Evolutionary conservation across 2,329 filamentous ascomycete species (phyloP).

Genomic region (Epichloe festucae): DNA sequence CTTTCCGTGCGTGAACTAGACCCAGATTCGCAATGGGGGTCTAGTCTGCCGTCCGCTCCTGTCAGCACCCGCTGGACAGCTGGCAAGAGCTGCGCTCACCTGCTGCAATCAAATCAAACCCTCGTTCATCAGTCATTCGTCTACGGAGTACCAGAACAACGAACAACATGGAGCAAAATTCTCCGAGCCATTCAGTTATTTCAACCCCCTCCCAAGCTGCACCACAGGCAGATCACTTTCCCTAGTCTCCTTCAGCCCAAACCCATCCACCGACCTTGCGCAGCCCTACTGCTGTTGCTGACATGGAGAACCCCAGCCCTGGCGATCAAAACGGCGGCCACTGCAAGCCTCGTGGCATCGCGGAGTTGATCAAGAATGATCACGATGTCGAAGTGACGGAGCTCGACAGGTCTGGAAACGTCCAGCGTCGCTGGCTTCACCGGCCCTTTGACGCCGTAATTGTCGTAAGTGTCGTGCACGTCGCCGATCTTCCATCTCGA

Average conservation of each 20-base stretch:
- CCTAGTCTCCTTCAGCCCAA: no score
- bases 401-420: constrained; percentile 24
- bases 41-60: background rate
- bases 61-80: constrained; percentile 2
- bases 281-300: background rate
- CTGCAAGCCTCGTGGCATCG: constrained; percentile 9
- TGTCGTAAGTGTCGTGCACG: constrained; percentile 11
- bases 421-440: constrained; percentile 23
- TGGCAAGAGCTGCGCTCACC: constrained; percentile 1
- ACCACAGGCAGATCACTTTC: background rate
- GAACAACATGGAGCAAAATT: background rate
- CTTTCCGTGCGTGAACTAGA: background rate
- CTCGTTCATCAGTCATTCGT: background rate
- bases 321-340: background rate
- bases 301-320: background rate
- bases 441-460: constrained; percentile 13
- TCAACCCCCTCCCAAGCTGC: background rate
- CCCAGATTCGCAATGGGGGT: background rate
- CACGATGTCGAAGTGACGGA: constrained; percentile 21
- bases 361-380: constrained; percentile 12
- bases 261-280: no score
- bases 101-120: background rate
- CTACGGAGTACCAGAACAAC: background rate
- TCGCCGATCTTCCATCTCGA: background rate
- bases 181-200: background rate